Base-by-base conservation (phyloP, 1,284 basidiomycete species). In the Ustilago curta region DNA sequence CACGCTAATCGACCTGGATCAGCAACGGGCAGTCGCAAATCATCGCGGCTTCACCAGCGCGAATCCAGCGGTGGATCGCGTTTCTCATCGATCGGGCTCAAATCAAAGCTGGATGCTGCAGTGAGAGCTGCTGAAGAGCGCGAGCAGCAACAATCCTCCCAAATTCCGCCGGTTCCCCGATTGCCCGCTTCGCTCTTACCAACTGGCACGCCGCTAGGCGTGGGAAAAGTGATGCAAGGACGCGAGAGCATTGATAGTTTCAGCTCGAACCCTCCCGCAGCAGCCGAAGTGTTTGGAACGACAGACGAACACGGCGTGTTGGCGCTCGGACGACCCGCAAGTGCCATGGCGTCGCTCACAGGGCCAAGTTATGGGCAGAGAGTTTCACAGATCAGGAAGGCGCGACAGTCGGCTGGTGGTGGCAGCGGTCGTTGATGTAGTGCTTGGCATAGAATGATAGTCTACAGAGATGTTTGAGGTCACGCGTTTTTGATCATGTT, bases 331-430 rank as follows among this genome's bases (percentile, higher is more conserved):
- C 21, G 49, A 23, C 32, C 21, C 14, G 54, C 44, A 8, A 29
- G 47, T 21, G 47, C 47, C 1, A 31, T 48, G 47, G 29, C 54
- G 32, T 19, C 39, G 8, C 2, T 42, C 9, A 19, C 32, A 14
- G 72, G 60, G 7, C 72, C 64, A 0, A 66, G 44, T 19, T 75
- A 75, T 44, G 72, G 72, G 4, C 63, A 75, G 56, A 43, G 72
- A 4, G 49, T 70, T 8, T 32, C 50, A 37, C 57, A 65, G 64
- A 75, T 75, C 40, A 57, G 67, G 2, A 61, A 63, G 23, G 63
- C 70, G 7, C 54, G 70, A n/a, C 63, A 72, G 63, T 54, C 53
- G 21, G 39, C 48, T n/a, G 59, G 65, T 8, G 55, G 59, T 35
- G 58, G 44, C 9, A 31, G 48, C 5, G 58, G 53, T n/a, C 49